Evolutionary conservation across 257 asterid species (phyloP).

Genomic region (Jacaranda mimosifolia): DNA sequence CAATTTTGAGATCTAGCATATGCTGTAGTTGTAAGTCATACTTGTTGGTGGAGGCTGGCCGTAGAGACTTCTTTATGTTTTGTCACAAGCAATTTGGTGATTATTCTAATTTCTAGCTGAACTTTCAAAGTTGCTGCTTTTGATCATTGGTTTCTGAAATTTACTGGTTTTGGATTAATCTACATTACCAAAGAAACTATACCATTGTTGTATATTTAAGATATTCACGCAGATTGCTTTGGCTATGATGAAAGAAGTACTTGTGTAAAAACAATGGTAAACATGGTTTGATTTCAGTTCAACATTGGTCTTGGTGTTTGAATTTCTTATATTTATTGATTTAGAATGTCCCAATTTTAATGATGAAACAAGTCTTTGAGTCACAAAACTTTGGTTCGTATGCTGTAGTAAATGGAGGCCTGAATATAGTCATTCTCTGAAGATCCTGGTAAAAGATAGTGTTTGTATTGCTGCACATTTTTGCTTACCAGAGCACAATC

Average conservation of each 20-base stretch:
- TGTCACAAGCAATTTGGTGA: too few species aligned
- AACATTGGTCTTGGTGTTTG: neutral
- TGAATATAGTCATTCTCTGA: conserved; percentile 10
- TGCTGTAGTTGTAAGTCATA: too few species aligned
- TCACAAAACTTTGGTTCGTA: neutral
- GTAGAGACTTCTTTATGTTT: too few species aligned
- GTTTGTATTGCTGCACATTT: conserved; percentile 10
- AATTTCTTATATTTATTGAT: neutral
- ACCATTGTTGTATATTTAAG: neutral
- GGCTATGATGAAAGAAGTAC: neutral
- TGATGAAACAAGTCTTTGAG: neutral
- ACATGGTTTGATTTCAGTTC: neutral
- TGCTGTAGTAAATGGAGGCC: neutral
- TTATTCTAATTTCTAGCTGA: too few species aligned
- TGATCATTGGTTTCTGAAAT: too few species aligned
- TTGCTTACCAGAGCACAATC: neutral
- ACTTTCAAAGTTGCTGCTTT: too few species aligned
- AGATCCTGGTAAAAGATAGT: neutral
- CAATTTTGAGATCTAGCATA: too few species aligned
- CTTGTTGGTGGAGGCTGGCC: too few species aligned
- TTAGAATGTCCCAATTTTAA: neutral
- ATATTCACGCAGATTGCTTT: neutral
- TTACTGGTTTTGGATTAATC: too few species aligned
- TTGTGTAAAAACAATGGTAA: neutral
- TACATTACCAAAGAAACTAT: too few species aligned